phyloP scores from a whole-genome alignment of 176 grass and related monocot species.

The Lolium perenne region DNA sequence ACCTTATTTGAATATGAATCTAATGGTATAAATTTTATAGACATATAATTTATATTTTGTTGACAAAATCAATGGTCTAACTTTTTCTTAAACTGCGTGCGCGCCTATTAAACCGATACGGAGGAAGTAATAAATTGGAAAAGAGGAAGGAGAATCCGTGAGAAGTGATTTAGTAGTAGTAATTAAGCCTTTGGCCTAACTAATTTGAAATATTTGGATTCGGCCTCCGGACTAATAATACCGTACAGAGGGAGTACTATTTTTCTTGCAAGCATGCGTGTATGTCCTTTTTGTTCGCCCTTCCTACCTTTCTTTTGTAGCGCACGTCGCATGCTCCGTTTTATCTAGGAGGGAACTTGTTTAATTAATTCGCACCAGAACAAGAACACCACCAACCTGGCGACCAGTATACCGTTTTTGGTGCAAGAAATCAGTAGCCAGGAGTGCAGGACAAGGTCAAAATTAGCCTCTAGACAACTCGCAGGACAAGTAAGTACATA shows the following conservation, averaged over 20 bases:
- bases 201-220: no score
- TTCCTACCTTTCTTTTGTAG: constrained; percentile 41
- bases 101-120: no score
- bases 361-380: constrained; percentile 10
- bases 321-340: constrained; percentile 29
- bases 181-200: no score
- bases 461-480: background rate
- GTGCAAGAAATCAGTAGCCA: background rate
- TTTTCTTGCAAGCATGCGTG: background rate
- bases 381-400: background rate
- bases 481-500: background rate
- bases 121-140: no score
- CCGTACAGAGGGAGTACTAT: background rate
- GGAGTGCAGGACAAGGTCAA: background rate
- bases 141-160: no score
- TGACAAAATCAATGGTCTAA: no score
- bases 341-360: background rate
- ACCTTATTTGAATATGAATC: no score
- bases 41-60: no score
- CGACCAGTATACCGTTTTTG: background rate
- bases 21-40: no score
- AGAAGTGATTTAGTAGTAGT: no score
- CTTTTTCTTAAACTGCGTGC: no score
- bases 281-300: constrained; percentile 1
- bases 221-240: no score